Evolutionary conservation across 306 rosid genomes (phyloP).

Genomic region (Acacia acuminata): DNA sequence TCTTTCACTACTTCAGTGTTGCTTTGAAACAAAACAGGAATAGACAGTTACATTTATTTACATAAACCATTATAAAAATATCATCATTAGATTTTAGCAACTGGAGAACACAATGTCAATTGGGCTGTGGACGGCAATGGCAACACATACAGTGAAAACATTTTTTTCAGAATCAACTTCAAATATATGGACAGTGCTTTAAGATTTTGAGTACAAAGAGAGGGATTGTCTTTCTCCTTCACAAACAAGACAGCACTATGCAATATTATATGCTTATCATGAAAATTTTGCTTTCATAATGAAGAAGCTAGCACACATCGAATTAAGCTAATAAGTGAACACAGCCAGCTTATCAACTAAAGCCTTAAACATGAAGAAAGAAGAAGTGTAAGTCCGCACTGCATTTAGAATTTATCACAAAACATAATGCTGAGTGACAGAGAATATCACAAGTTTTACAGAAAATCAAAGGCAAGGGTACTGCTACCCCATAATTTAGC

Average conservation of each 20-base stretch:
- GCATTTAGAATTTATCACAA: not conserved
- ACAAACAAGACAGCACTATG: constrained; percentile 17
- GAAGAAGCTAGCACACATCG: constrained; percentile 4
- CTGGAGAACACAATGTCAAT: not conserved
- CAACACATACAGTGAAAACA: not conserved
- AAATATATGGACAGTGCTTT: not conserved
- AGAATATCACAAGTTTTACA: not conserved
- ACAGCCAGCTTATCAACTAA: constrained; percentile 3
- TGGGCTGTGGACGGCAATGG: not conserved
- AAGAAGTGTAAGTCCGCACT: constrained; percentile 26
- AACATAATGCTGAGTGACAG: not conserved
- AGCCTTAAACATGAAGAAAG: constrained; percentile 18
- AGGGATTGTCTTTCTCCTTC: constrained; percentile 1
- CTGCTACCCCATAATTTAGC: not conserved
- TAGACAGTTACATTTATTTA: not conserved
- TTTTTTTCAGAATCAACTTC: no score
- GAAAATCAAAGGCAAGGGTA: not conserved
- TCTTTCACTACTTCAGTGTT: not conserved
- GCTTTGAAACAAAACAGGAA: not conserved
- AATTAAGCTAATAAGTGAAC: constrained; percentile 11
- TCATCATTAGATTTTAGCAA: constrained; percentile 6
- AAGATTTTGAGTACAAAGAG: constrained; percentile 18
- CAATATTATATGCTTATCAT: not conserved
- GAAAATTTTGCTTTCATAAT: not conserved
- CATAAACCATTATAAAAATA: not conserved